These are phyloP conservation scores for Apiospora sp. DNA, from an alignment of 2,329 filamentous ascomycete species.

Conservation along the genomic window DNA sequence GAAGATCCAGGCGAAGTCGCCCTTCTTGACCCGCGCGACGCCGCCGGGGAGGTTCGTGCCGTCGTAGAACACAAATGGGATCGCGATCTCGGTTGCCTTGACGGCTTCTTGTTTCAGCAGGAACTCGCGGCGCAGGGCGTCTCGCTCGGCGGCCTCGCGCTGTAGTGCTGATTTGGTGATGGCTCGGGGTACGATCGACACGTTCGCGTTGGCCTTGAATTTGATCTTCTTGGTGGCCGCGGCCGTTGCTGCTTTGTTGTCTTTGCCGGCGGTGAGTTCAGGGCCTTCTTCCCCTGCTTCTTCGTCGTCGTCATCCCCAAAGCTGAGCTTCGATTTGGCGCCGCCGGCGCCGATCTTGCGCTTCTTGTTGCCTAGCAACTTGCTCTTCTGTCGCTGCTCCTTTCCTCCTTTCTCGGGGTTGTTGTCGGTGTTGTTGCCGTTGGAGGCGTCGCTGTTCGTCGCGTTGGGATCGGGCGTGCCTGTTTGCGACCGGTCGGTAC, in stretches of 20 bases:
- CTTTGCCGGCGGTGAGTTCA: conserved; percentile 31
- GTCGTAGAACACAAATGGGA: conserved; percentile 98
- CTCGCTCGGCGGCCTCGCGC: conserved; percentile 77
- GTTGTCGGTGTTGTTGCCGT: conserved; percentile 27
- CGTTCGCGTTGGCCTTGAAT: conserved; percentile 68
- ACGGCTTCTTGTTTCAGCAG: conserved; percentile 83
- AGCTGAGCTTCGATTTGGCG: conserved; percentile 60
- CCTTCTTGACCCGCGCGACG: conserved; percentile 86
- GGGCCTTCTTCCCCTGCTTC: conserved; percentile 24
- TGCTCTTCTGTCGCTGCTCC: conserved; percentile 44
- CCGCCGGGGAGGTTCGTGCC: conserved; percentile 90
- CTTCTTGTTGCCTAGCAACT: conserved; percentile 51
- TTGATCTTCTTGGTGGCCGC: conserved; percentile 48
- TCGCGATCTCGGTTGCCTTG: conserved; percentile 85
- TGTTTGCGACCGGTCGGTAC: conserved; percentile 55
- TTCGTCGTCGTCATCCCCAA: conserved; percentile 71
- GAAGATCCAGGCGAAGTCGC: conserved; percentile 92
- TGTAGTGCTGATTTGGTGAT: conserved; percentile 76
- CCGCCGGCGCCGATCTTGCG: conserved; percentile 49
- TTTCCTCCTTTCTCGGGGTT: conserved; percentile 31
- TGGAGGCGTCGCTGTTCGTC: conserved; percentile 42
- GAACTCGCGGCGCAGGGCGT: conserved; percentile 81
- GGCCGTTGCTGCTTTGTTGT: conserved; percentile 30
- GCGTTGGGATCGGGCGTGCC: conserved; percentile 54
- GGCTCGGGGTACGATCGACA: conserved; percentile 72